Conservation (phyloP, 441 rosid genomes). For the Croton laevigatus region DNA sequence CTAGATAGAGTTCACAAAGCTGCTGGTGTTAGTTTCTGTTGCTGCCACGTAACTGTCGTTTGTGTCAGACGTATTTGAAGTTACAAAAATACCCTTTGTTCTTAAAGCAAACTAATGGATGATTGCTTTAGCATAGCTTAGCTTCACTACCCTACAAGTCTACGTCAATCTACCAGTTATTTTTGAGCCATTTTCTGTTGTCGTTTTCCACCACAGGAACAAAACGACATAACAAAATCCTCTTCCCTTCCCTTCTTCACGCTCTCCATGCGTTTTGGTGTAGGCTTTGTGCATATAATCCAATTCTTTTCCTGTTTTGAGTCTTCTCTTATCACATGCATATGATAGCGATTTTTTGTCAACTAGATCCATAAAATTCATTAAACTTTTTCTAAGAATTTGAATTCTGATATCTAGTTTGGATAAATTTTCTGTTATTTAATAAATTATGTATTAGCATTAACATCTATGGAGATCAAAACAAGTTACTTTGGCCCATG, state of each 20-base stretch:
- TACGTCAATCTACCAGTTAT: slow-evolving; percentile 3
- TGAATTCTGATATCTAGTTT: no score
- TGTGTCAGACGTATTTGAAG: not conserved
- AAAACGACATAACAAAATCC: not conserved
- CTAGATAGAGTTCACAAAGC: not conserved
- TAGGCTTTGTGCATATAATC: not conserved
- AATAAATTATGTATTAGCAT: no score
- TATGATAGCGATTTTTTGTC: no score
- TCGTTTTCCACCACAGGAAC: slow-evolving; percentile 17
- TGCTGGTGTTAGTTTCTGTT: not conserved
- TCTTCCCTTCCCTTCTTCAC: no score
- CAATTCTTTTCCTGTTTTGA: not conserved
- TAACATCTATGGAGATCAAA: no score
- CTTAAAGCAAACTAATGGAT: not conserved
- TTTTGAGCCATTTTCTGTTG: not conserved
- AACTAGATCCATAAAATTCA: not conserved
- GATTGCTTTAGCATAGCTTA: slow-evolving; percentile 13
- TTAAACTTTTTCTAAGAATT: no score
- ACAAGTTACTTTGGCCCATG: no score
- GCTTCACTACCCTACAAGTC: slow-evolving; percentile 21
- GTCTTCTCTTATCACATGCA: not conserved
- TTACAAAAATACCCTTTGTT: slow-evolving; percentile 8
- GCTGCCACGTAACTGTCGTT: slow-evolving; percentile 3
- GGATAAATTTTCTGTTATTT: no score
- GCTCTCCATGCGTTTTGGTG: no score